A percentile compares a stretch with the other conserved stretches of the same genome.
phyloP scores from a whole-genome alignment of 345 rosid genomes.

The Ceriops tagal region DNA sequence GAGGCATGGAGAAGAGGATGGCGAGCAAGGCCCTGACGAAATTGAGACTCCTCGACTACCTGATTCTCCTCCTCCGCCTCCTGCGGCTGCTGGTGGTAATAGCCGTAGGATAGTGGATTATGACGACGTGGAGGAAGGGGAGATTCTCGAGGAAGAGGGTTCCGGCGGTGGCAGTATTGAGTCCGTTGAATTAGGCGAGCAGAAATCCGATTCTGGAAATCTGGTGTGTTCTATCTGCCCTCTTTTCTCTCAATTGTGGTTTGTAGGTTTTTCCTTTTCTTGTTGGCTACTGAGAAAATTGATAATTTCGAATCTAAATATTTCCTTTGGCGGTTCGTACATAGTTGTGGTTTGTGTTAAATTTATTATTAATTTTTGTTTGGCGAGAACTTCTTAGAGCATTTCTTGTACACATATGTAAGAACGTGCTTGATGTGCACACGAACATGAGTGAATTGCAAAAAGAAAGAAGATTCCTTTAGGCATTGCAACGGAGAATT shows the following conservation, averaged over 20 bases:
- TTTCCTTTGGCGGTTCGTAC: constrained; percentile 29
- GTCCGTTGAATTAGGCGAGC: constrained; percentile 30
- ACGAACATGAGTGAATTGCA: constrained; percentile 45
- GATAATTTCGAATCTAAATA: constrained; percentile 1
- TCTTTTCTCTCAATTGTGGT: not conserved
- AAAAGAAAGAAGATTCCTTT: constrained; percentile 48
- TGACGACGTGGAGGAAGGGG: constrained; percentile 96
- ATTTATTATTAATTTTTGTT: constrained; percentile 34
- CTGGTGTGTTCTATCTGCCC: constrained; percentile 65
- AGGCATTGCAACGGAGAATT: constrained; percentile 67
- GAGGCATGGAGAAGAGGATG: constrained; percentile 53
- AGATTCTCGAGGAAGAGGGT: constrained; percentile 76
- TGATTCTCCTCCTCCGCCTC: constrained; percentile 22
- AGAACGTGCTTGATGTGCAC: constrained; percentile 54
- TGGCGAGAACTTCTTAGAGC: constrained; percentile 46
- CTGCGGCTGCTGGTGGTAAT: constrained; percentile 7
- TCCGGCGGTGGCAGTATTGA: constrained; percentile 24
- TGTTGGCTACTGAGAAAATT: constrained; percentile 33
- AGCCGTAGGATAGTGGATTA: constrained; percentile 33
- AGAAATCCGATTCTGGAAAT: constrained; percentile 25
- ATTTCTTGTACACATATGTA: constrained; percentile 44
- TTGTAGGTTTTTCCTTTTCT: constrained; percentile 9
- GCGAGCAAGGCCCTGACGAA: constrained; percentile 29
- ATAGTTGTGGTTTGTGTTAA: constrained; percentile 13
- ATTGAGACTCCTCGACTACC: constrained; percentile 12